Percentiles rank a stretch among this genome's conserved stretches.
Conservation (phyloP, 441 rosid genomes). For the Croton setiger region DNA sequence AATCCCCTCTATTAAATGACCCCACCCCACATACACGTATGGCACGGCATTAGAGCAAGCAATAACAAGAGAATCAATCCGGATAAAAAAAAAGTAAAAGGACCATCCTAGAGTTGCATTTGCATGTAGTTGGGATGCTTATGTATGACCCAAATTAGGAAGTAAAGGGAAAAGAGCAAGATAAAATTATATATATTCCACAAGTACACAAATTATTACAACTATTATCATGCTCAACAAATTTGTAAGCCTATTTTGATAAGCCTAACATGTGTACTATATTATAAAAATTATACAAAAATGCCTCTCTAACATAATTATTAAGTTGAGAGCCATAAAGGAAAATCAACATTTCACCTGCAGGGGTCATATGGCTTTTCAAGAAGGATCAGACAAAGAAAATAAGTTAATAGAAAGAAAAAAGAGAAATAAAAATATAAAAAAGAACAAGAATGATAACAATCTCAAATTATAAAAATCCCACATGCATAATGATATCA, state of each 20-base stretch:
- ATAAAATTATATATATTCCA: neutral
- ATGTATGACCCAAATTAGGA: neutral
- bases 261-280: no score
- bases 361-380: neutral
- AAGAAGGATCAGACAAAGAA: neutral
- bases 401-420: neutral
- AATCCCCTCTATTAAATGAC: no score
- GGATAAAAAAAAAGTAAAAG: neutral
- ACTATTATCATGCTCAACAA: neutral
- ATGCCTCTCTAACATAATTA: no score
- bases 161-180: neutral
- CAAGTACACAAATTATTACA: neutral
- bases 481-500: no score
- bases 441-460: neutral
- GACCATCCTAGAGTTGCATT: neutral
- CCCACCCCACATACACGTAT: neutral
- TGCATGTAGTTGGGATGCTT: neutral
- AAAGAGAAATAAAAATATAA: neutral
- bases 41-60: constrained; percentile 4
- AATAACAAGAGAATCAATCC: neutral
- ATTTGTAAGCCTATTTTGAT: no score
- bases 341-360: neutral
- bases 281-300: no score
- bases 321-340: neutral
- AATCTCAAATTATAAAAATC: no score